These are phyloP conservation scores for Aquilaria malaccensis DNA, from an alignment of 345 rosid genomes.

Conservation along the genomic window DNA sequence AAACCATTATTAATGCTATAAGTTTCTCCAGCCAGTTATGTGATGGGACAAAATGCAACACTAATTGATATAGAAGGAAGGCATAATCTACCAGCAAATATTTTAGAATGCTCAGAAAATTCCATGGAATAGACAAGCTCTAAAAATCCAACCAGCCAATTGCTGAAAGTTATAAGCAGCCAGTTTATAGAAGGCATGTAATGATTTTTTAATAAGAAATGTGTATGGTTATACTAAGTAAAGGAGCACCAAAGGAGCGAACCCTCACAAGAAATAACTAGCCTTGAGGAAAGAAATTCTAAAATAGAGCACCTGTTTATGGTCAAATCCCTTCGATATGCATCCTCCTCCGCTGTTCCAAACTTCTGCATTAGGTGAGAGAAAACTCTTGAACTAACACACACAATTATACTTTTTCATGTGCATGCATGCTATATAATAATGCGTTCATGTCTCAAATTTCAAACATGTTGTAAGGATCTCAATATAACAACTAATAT, in stretches of 20 bases:
- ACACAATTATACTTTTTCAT: neutral
- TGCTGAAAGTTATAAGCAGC: no score
- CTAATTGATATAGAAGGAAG: neutral
- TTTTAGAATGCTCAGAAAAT: no score
- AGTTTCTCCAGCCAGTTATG: neutral
- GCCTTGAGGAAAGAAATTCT: no score
- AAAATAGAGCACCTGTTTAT: slow-evolving; percentile 62
- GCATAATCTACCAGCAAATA: no score
- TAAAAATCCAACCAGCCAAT: neutral
- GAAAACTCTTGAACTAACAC: slow-evolving; percentile 2
- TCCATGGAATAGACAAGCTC: neutral
- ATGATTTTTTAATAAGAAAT: neutral
- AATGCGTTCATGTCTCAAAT: no score
- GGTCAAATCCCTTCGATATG: slow-evolving; percentile 85
- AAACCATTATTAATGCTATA: slow-evolving; percentile 8
- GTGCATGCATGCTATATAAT: no score
- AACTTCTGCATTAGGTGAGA: slow-evolving; percentile 45
- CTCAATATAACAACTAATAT: no score
- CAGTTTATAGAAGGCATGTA: neutral
- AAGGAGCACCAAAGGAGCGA: neutral
- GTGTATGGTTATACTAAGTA: neutral
- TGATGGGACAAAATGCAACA: neutral
- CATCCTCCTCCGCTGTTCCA: slow-evolving; percentile 96
- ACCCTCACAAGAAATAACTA: no score
- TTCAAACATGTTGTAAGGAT: neutral